Evolutionary conservation across 768 basidiomycete species (phyloP).

Genomic region (Mycena venus): DNA sequence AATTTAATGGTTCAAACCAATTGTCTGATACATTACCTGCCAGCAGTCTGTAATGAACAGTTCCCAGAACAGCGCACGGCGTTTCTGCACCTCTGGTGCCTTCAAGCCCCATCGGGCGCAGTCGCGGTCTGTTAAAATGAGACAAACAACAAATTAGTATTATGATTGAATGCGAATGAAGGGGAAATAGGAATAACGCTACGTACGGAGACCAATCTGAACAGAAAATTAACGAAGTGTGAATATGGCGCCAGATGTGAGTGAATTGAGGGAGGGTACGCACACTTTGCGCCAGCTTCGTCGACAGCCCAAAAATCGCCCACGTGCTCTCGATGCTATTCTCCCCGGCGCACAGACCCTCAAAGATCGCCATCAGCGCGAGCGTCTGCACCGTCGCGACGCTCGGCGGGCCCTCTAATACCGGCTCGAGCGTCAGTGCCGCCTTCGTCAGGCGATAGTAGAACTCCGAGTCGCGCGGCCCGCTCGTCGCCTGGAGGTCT

Average conservation of each 20-base stretch:
- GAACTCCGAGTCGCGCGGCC: constrained; percentile 49
- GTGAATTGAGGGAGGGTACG: constrained; percentile 41
- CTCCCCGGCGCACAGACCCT: constrained; percentile 76
- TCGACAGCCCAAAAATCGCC: constrained; percentile 74
- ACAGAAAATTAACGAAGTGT: constrained; percentile 13
- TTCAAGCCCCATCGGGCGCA: constrained; percentile 78
- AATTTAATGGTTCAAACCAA: background rate
- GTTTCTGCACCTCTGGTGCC: constrained; percentile 76
- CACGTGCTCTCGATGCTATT: constrained; percentile 80
- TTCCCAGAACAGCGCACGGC: constrained; percentile 81
- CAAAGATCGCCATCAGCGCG: constrained; percentile 77
- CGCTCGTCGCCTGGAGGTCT: constrained; percentile 6
- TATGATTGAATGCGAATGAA: too few species aligned
- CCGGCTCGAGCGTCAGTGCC: constrained; percentile 74
- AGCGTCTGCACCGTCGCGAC: constrained; percentile 78
- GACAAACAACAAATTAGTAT: constrained; percentile 8
- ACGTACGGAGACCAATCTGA: constrained; percentile 79
- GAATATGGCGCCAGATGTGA: background rate
- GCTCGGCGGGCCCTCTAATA: constrained; percentile 79
- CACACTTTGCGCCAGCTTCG: constrained; percentile 78
- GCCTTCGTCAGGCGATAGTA: constrained; percentile 75
- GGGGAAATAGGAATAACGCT: background rate
- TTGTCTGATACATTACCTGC: constrained; percentile 61
- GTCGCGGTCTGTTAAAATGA: constrained; percentile 67
- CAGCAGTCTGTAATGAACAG: constrained; percentile 81